Evolutionary conservation across 2,329 filamentous ascomycete species (phyloP), one percentile per base, ranked within the genome.

Genomic region (Aciculosporium take): DNA sequence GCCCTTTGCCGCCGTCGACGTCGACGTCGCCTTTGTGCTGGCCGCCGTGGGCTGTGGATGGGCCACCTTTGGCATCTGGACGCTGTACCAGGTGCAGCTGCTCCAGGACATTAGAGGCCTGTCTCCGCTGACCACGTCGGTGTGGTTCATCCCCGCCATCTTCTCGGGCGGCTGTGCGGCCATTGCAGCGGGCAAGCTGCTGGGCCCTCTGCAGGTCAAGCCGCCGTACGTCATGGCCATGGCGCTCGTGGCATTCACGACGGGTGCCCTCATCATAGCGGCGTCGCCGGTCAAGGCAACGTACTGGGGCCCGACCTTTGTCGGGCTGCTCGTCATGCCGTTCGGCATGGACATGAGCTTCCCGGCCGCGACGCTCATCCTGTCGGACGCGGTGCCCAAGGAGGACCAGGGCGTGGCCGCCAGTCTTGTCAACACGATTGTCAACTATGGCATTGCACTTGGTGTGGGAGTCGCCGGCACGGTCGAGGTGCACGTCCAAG

Each of bases 341-440:
- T 77, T 70, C 49, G 75, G 76, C 2, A 77, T 81, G 70, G 76
- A 83, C 53, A 79, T 81, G 67, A 73, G 66, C 2, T 79, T 79
- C 49, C 78, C 79, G 0, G 71, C 76, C 0, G 74, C 72, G 0
- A 79, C 69, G 0, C 53, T 81, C 10, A 67, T 81, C 24, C 60
- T 83, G 7, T 73, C 68, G 24, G 70, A 80, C 47, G 60, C 61
- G 1, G 63, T 71, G 0, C 53, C 60, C 10, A 62, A 59, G 41
- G 56, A 64, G 32, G 60, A 72, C 42, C 65, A 70, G 49, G 66
- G 67, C 4, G 62, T 69, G 9, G 67, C 59, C 0, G 65, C 63
- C 8, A 73, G 67, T 15, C 54, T 83, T 5, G 72, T 81, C 25
- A 76, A 70, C 43, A 81, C 77, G 0, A 64, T 79, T 9, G 72